Evolutionary conservation across 2,329 filamentous ascomycete species (phyloP).

Genomic region (Ascochyta fabae): DNA sequence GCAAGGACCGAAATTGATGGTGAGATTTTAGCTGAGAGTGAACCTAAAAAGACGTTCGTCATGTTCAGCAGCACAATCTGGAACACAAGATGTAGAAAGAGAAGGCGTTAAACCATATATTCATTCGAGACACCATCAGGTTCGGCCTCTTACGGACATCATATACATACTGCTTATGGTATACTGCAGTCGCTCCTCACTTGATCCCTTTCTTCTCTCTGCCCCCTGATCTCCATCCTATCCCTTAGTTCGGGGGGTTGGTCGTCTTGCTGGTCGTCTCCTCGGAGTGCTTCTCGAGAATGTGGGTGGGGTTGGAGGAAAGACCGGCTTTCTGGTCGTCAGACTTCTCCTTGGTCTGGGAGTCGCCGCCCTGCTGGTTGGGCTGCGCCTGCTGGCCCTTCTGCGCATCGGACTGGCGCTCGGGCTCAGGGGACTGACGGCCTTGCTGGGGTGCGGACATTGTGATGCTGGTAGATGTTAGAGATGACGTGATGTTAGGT

Average conservation of each 20-base stretch:
- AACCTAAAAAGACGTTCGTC: not conserved
- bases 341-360: conserved; percentile 50
- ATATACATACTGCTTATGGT: not conserved
- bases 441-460: conserved; percentile 73
- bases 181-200: not conserved
- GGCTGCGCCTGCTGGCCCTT: conserved; percentile 64
- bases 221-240: not conserved
- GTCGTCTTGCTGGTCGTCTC: conserved; percentile 67
- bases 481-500: not conserved
- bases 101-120: not conserved
- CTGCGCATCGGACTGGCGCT: conserved; percentile 70
- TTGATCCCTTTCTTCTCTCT: too few species aligned
- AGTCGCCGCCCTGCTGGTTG: conserved; percentile 57
- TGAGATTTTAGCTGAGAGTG: too few species aligned
- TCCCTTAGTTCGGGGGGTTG: not conserved
- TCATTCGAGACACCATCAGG: not conserved
- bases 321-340: conserved; percentile 51
- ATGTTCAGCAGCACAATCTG: not conserved
- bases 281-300: conserved; percentile 66
- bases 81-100: not conserved
- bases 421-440: conserved; percentile 78
- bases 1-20: too few species aligned
- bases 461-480: conserved; percentile 42
- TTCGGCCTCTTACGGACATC: not conserved
- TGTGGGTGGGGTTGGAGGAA: conserved; percentile 70